Evolutionary conservation across 73 alveolate genomes (phyloP).

Genomic region (Urostyla sp.): DNA sequence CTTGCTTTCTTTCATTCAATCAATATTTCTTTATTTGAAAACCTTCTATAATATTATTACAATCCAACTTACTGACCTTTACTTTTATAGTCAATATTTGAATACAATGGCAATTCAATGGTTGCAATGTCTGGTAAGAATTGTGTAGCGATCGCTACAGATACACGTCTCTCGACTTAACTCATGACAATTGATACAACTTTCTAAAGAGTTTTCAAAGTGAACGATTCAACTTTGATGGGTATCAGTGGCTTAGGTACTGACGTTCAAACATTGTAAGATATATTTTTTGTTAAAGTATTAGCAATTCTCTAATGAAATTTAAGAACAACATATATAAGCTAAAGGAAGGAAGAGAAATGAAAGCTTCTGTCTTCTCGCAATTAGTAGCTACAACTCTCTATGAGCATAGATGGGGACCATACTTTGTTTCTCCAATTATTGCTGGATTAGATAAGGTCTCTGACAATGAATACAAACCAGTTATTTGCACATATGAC

Average conservation of each 20-base stretch:
- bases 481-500: conserved; percentile 93
- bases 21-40: too few relatives aligned
- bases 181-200: conserved; percentile 86
- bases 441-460: conserved; percentile 93
- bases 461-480: conserved; percentile 79
- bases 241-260: conserved; percentile 95
- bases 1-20: too few relatives aligned
- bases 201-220: conserved; percentile 92
- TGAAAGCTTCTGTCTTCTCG: conserved; percentile 88
- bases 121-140: conserved; percentile 97
- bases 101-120: conserved; percentile 94
- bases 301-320: conserved; percentile 78
- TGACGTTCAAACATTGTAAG: conserved; percentile 92
- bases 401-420: conserved; percentile 94
- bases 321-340: conserved; percentile 85
- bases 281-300: conserved; percentile 53
- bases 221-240: conserved; percentile 87
- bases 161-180: conserved; percentile 93
- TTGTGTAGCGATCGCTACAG: conserved; percentile 97
- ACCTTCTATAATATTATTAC: not conserved
- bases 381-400: conserved; percentile 89
- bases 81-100: conserved; percentile 43
- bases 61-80: not conserved
- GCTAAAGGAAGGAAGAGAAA: conserved; percentile 92
- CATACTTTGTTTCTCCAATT: conserved; percentile 94